Base-by-base conservation (phyloP, 2,329 filamentous ascomycete genomes). In the Tolypocladium tropicale region DNA sequence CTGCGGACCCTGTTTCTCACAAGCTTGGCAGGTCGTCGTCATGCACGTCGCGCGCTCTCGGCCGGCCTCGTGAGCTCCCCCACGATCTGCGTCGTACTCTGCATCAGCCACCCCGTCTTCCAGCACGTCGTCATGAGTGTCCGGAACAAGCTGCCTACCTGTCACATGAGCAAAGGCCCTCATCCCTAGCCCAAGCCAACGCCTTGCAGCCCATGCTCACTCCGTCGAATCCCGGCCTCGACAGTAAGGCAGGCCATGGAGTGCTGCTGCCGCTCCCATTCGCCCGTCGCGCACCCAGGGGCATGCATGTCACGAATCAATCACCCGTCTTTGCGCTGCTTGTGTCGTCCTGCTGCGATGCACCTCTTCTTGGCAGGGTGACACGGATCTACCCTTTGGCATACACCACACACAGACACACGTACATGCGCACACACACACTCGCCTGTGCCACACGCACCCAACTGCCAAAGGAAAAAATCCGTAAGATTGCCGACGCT, bases 11-110 rank as follows among this genome's bases (percentile, higher is more conserved):
- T 32, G 46, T n/a, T 49, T 32, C 25, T n/a, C 7, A 28, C 9
- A 16, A 25, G 6, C 46, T 32, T 28, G 4, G 43, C 16, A 12
- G 46, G 25, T 9, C 21, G 14, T 50, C 16, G 28, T 28, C 18
- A 55, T 51, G 53, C 53, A 55, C 34, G 53, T 55, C 53, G 53
- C 53, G 51, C 53, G 25, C 43, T 39, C 7, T n/a, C 23, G 25
- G 53, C 46, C 36, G 9, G 23, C 25, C 46, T 51, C 34, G 46
- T 51, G 46, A 51, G 53, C 53, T n/a, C 34, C 14, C 30, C 9
- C 25, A 21, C 46, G 3, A 32, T 21, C 28, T 32, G 28, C 28
- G 28, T 30, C 28, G 43, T 9, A 32, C 2, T 18, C 28, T 32
- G 18, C 46, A 32, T 12, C 18, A 32, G 28, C 46, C 28, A 4